Conservation (phyloP, 1,284 basidiomycete species). For the Agaricales sp. region DNA sequence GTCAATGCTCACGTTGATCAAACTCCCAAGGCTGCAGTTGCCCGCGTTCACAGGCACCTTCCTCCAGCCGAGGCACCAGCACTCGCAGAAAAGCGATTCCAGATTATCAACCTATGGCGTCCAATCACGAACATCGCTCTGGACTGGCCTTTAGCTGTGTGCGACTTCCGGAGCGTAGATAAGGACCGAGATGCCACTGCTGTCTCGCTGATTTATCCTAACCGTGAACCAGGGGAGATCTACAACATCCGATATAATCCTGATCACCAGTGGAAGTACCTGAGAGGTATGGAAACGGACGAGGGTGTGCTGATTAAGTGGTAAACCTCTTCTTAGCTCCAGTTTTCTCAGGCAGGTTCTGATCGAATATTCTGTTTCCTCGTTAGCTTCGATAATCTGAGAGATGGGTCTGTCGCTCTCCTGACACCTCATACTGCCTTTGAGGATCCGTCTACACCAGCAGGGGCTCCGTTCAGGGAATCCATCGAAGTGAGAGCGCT, state of each 20-base stretch:
- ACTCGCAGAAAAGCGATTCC: constrained; percentile 33
- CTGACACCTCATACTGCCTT: constrained; percentile 24
- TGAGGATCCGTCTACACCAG: constrained; percentile 25
- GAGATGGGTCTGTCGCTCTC: background rate
- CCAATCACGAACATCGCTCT: constrained; percentile 43
- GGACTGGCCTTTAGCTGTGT: constrained; percentile 54
- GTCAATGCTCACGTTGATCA: constrained; percentile 49
- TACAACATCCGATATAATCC: constrained; percentile 22
- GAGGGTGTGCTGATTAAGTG: constrained; percentile 43
- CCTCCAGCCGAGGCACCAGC: constrained; percentile 12
- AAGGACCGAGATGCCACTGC: constrained; percentile 31
- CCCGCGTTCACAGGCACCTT: constrained; percentile 43
- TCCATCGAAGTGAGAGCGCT: constrained; percentile 32
- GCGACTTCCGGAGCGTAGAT: constrained; percentile 47
- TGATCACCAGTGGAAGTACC: constrained; percentile 34
- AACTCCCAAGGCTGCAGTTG: constrained; percentile 34
- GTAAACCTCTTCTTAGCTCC: too few relatives aligned
- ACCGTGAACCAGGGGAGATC: constrained; percentile 23
- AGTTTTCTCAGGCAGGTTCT: background rate
- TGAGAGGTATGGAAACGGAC: constrained; percentile 30
- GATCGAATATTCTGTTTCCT: background rate
- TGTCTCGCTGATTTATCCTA: constrained; percentile 32
- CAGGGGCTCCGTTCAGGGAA: constrained; percentile 28
- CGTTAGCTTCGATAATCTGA: constrained; percentile 8
- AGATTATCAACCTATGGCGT: constrained; percentile 68